A percentile compares a stretch with the other conserved stretches of the same genome.
Conservation (phyloP, 345 rosid genomes). For the Brassica napus region Da-Ae NC_063435.1:13208501-13209000, state of each 20-base stretch:
- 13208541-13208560: not conserved
- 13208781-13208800: not conserved
- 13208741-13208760: too few relatives aligned
- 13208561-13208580: not conserved
- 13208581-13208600: not conserved
- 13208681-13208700: too few relatives aligned
- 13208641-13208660: too few relatives aligned
- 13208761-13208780: not conserved
- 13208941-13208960: not conserved
- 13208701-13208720: too few relatives aligned
- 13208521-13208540: not conserved
- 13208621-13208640: not conserved
- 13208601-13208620: too few relatives aligned
- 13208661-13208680: too few relatives aligned
- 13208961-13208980: not conserved
- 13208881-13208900: not conserved
- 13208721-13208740: too few relatives aligned
- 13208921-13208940: not conserved
- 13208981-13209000: not conserved
- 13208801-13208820: not conserved
- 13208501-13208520: not conserved
- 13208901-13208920: not conserved
- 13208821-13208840: not conserved
- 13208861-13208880: not conserved
- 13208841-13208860: not conserved